Evolutionary conservation across 805 yeast species (phyloP), one percentile per base, ranked within the genome.

Genomic region (Starmerella cellae): DNA sequence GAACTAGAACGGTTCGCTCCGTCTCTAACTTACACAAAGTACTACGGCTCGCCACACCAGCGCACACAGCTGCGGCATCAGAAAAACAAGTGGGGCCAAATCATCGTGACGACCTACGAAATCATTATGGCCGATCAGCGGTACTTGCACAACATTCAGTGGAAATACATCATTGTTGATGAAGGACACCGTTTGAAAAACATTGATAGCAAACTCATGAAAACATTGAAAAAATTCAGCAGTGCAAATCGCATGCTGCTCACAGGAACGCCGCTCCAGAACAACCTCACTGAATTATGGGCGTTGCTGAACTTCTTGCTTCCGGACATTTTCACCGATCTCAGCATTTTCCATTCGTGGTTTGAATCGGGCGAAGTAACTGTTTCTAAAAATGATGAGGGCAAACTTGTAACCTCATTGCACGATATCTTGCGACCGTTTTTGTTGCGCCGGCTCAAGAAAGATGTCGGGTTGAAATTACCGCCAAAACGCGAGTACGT

Each of bases 221-320:
- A 70, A 41, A 77, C 77, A 46, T 68, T 88, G 51, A 87, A 83
- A 54, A 70, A 69, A 48, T 68, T 83, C 30, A 60, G 64, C 19
- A 52, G 65, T 5, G 65, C 71, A 14, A 88, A 88, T 56, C 66
- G 95, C 47, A 64, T 88, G 37, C 64, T 88, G 22, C 63, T 88
- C 13, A 88, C 98, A 0, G 98, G 98, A n/a, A 88, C 98, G 0
- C 97, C 98, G 0, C 65, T 88, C 40, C 98, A 88, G 59, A 88
- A 88, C 58, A 88, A 87, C 55, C 64, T 88, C 44, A 73, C 79
- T 41, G 97, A 91, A 61, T 63, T 91, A 30, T 88, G 97, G 97
- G 80, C 95, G 0, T 64, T 91, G 44, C 66, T 88, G 42, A 91
- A 91, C 57, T 88, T 88, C 56, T 79, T 91, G 28, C 65, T 88